Conservation (phyloP, 139 green algal genomes). For the Chlamydomonas incerta region DNA sequence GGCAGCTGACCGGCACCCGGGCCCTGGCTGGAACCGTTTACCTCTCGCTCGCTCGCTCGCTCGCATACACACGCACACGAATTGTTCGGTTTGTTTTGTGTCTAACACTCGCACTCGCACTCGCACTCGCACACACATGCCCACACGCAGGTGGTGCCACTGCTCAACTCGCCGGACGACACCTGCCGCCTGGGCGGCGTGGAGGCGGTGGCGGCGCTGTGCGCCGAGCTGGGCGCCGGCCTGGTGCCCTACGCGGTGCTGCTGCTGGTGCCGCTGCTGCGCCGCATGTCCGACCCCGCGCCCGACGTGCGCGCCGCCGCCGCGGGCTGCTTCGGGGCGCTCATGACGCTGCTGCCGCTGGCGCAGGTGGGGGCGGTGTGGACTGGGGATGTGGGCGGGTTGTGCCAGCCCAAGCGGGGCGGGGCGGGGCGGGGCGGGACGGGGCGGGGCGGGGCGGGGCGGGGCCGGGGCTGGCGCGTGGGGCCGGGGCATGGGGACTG, state of each 20-base stretch:
- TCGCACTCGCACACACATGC: too few species aligned
- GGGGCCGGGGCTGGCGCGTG: too few species aligned
- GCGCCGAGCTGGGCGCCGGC: conserved; percentile 32
- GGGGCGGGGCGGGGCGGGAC: neutral
- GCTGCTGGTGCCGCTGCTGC: conserved; percentile 91
- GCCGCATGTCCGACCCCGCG: conserved; percentile 86
- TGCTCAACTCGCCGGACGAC: conserved; percentile 47
- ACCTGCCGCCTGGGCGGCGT: conserved; percentile 55
- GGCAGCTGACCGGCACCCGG: too few species aligned
- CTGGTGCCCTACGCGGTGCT: conserved; percentile 83
- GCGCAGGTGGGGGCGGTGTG: conserved; percentile 60
- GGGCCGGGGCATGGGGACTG: too few species aligned
- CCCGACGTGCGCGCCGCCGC: conserved; percentile 68
- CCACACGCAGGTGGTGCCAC: conserved; percentile 54
- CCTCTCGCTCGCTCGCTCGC: too few species aligned
- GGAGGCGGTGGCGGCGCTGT: conserved; percentile 43
- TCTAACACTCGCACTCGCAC: too few species aligned
- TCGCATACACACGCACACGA: too few species aligned
- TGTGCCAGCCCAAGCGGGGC: too few species aligned
- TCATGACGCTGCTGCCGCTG: conserved; percentile 92
- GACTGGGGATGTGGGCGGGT: neutral
- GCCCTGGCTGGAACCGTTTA: too few species aligned
- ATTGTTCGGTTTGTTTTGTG: too few species aligned
- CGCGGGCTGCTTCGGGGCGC: conserved; percentile 80
- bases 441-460: too few species aligned